Evolutionary conservation across 1,139 yeast species (phyloP).

Genomic region (Oligophagozyma castellii): DNA sequence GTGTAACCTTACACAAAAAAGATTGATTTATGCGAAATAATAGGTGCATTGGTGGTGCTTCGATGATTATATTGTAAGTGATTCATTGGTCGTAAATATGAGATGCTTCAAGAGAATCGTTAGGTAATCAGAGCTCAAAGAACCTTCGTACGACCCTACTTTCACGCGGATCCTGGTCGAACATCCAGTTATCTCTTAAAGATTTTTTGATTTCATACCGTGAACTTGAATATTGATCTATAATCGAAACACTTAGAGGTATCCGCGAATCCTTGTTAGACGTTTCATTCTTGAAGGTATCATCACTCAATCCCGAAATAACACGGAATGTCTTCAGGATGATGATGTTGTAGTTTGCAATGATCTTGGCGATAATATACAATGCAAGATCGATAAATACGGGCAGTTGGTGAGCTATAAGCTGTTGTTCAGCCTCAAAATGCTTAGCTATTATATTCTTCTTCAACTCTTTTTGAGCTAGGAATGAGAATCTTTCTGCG

Average conservation of each 20-base stretch:
- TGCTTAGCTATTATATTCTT: constrained; percentile 19
- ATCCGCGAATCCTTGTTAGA: too few relatives aligned
- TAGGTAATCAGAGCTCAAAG: too few relatives aligned
- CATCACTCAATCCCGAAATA: too few relatives aligned
- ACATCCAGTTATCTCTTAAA: constrained; percentile 22
- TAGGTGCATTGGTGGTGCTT: too few relatives aligned
- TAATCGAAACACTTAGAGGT: not conserved
- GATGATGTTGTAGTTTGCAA: constrained; percentile 14
- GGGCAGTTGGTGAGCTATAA: constrained; percentile 24
- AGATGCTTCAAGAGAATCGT: too few relatives aligned
- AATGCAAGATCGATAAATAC: constrained; percentile 10
- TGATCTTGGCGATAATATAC: constrained; percentile 9
- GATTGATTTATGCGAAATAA: too few relatives aligned
- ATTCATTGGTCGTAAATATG: too few relatives aligned
- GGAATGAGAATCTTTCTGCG: too few relatives aligned
- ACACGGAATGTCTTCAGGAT: constrained; percentile 20
- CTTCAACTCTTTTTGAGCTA: constrained; percentile 17
- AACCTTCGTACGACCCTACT: constrained; percentile 24
- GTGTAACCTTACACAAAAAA: too few relatives aligned
- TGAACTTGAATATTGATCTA: not conserved
- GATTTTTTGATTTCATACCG: constrained; percentile 18
- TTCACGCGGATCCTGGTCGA: constrained; percentile 11
- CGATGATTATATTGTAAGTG: too few relatives aligned
- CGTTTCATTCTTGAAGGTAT: not conserved
- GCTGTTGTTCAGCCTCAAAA: constrained; percentile 19